Conservation (phyloP, 495 filamentous ascomycete genomes). For the Penicillium nucicola region DNA sequence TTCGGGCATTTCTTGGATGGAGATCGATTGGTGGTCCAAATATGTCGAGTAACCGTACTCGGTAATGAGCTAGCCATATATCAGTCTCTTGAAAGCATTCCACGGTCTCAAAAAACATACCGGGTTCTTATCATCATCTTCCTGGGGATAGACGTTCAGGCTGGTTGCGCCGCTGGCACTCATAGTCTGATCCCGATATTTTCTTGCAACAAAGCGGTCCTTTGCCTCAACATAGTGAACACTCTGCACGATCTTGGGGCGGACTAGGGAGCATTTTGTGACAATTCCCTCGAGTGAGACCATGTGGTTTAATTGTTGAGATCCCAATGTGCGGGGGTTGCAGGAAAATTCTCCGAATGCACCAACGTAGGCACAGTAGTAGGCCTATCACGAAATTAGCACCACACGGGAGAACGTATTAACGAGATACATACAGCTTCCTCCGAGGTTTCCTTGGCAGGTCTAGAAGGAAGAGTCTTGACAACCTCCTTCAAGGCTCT, state of each 20-base stretch:
- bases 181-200: constrained; percentile 96
- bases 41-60: constrained; percentile 97
- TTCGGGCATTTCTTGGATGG: constrained; percentile 99
- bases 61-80: constrained; percentile 61
- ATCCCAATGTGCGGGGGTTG: constrained; percentile 90
- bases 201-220: constrained; percentile 75
- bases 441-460: constrained; percentile 54
- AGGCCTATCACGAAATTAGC: constrained; percentile 49
- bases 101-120: constrained; percentile 29
- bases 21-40: constrained; percentile 95
- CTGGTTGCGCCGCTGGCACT: constrained; percentile 81
- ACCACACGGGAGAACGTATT: neutral
- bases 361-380: constrained; percentile 93
- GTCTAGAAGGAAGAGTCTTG: constrained; percentile 66
- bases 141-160: constrained; percentile 87
- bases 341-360: constrained; percentile 93
- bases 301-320: constrained; percentile 88
- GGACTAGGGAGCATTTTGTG: constrained; percentile 89
- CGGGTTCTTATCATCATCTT: constrained; percentile 79
- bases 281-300: constrained; percentile 97
- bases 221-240: constrained; percentile 91
- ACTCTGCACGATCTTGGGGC: constrained; percentile 95
- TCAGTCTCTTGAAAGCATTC: constrained; percentile 6
- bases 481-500: constrained; percentile 84
- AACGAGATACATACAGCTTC: constrained; percentile 50